Evolutionary conservation across 2,329 filamentous ascomycete species (phyloP), one percentile per base, ranked within the genome.

Genomic region (Neofusicoccum sp.): DNA sequence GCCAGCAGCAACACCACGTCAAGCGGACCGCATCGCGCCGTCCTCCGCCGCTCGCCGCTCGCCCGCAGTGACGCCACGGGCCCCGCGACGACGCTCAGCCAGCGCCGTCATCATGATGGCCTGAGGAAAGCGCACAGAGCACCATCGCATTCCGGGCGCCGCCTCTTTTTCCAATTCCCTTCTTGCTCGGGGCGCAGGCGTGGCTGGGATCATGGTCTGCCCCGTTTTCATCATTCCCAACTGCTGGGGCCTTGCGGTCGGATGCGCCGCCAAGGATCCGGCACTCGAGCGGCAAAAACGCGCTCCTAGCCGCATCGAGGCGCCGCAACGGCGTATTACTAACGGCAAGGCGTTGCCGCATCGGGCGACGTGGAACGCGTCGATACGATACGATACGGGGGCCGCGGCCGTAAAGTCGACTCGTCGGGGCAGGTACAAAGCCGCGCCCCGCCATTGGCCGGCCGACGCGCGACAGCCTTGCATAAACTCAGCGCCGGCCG

Each of bases 391-490:
- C n/a, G n/a, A n/a, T n/a, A n/a, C n/a, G n/a, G n/a, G n/a, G n/a
- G 24, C 24, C 2, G 14, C 12, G 14, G 36, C 26, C 51, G 24
- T 16, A 38, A 43, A 31, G 31, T 31, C 47, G 31, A 36, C 51
- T 28, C 51, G 41, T 38, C 51, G 41, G 51, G 51, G 51, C 51
- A 56, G 51, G 51, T 56, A 56, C 51, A 38, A 43, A 56, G 20
- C 26, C 51, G 28, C 24, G 51, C 51, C 51, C 51, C 51, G 34
- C 51, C 36, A 56, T 56, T 56, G 51, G 51, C 51, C 43, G 38
- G 43, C 36, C 43, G 51, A 56, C 51, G 51, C 49, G 49, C 49
- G 26, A 24, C 49, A 41, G 36, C 51, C 51, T 56, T 56, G 51
- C 51, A 56, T 56, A 56, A 56, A 43, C 51, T 56, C 36, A 43